Conservation (phyloP, 2,329 filamentous ascomycete genomes). For the Arthrobotrys sphaeroides region DNA sequence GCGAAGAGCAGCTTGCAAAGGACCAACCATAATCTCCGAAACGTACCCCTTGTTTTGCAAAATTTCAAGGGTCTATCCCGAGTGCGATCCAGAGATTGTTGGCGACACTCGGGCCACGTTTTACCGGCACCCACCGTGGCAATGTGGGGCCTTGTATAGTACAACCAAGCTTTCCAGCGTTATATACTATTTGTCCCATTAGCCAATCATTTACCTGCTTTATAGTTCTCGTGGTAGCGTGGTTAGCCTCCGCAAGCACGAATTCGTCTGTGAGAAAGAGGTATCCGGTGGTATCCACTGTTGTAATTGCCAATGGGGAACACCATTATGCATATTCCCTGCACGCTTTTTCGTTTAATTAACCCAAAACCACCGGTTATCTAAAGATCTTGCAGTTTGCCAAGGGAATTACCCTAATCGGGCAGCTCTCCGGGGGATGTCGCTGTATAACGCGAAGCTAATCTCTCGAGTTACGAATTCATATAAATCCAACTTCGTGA, state of each 20-base stretch:
- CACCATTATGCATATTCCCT: conserved; percentile 8
- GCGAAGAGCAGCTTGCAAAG: background rate
- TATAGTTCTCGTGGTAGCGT: background rate
- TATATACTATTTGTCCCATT: background rate
- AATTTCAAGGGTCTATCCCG: conserved; percentile 32
- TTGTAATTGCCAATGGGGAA: conserved; percentile 2
- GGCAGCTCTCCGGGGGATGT: background rate
- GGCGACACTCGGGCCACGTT: conserved; percentile 41
- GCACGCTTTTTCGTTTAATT: conserved; percentile 21
- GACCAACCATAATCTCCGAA: conserved; percentile 19
- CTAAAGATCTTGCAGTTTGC: conserved; percentile 27
- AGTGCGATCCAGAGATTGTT: conserved; percentile 43
- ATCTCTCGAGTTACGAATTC: too few species aligned
- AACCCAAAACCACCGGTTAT: conserved; percentile 31
- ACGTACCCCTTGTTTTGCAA: conserved; percentile 31
- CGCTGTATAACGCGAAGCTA: too few species aligned
- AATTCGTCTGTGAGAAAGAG: background rate
- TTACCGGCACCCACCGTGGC: conserved; percentile 18
- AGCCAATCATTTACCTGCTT: background rate
- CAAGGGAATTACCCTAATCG: conserved; percentile 2
- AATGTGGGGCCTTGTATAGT: conserved; percentile 18
- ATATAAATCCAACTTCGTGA: background rate
- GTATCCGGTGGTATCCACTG: background rate
- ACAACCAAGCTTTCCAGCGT: background rate
- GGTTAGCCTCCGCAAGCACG: conserved; percentile 5